Percentiles rank a stretch among this genome's conserved stretches.
These are phyloP conservation scores for Chrysopogon serrulatus DNA, from an alignment of 176 grass and related monocot species.

Conservation along the genomic window DNA sequence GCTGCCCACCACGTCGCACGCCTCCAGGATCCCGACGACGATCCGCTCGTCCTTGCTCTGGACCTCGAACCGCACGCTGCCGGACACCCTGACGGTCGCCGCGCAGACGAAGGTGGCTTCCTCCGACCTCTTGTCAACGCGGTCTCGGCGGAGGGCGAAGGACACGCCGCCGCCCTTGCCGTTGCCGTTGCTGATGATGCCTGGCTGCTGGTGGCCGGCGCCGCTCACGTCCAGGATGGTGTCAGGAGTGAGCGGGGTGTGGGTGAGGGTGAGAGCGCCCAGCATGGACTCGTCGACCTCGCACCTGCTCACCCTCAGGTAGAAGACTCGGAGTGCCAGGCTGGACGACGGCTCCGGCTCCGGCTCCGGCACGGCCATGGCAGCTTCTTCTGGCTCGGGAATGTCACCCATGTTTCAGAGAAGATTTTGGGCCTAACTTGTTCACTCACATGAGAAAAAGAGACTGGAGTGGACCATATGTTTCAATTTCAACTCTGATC, in stretches of 20 bases:
- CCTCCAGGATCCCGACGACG: constrained; percentile 57
- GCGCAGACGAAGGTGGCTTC: constrained; percentile 65
- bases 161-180: constrained; percentile 25
- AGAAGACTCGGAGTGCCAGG: constrained; percentile 71
- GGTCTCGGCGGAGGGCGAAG: constrained; percentile 46
- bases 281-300: constrained; percentile 49
- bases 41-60: constrained; percentile 41
- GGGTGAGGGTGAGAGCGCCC: constrained; percentile 45
- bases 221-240: constrained; percentile 48
- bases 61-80: constrained; percentile 77
- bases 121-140: constrained; percentile 23
- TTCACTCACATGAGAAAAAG: background rate
- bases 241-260: constrained; percentile 53
- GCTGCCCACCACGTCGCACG: constrained; percentile 21
- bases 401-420: constrained; percentile 32
- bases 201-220: background rate
- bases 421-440: background rate
- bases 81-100: constrained; percentile 45
- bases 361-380: constrained; percentile 14
- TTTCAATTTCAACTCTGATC: background rate
- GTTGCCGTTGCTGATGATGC: background rate
- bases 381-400: background rate
- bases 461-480: background rate
- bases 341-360: constrained; percentile 27
- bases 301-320: constrained; percentile 70